phyloP scores from a whole-genome alignment of 345 rosid genomes.

The Eucalyptus albens region DNA sequence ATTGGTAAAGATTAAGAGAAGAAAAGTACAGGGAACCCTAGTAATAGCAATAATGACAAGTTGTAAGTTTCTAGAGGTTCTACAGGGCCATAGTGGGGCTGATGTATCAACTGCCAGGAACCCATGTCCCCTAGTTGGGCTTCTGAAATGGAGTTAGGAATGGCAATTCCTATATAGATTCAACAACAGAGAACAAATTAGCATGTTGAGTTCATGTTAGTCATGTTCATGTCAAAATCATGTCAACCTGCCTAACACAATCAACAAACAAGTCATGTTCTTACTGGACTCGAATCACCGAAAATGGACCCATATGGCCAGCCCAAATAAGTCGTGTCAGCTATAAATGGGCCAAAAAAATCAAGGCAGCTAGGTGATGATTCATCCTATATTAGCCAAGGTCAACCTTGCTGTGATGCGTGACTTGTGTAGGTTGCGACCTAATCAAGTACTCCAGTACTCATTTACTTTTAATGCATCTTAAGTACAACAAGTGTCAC shows the following conservation, averaged over 20 bases:
- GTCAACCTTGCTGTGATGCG: not conserved
- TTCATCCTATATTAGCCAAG: not conserved
- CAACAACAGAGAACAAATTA: not conserved
- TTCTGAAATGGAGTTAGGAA: not conserved
- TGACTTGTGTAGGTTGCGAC: not conserved
- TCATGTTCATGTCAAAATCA: not conserved
- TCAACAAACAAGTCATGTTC: not conserved
- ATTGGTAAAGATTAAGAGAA: not conserved
- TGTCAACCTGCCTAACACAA: not conserved
- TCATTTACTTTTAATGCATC: not conserved
- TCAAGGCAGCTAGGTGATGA: not conserved
- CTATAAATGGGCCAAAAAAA: not conserved
- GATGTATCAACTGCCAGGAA: not conserved
- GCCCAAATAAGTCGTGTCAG: not conserved
- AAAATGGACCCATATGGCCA: not conserved
- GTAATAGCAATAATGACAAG: not conserved
- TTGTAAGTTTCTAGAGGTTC: not conserved
- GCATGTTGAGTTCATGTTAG: not conserved
- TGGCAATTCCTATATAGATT: not conserved
- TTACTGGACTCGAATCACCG: not conserved
- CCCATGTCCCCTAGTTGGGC: not conserved
- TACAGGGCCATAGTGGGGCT: not conserved
- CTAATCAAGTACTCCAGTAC: not conserved
- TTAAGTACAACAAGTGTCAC: not conserved
- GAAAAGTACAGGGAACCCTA: not conserved